Evolutionary conservation across 805 yeast genomes (phyloP).

Genomic region (Wickerhamomyces bisporus): DNA sequence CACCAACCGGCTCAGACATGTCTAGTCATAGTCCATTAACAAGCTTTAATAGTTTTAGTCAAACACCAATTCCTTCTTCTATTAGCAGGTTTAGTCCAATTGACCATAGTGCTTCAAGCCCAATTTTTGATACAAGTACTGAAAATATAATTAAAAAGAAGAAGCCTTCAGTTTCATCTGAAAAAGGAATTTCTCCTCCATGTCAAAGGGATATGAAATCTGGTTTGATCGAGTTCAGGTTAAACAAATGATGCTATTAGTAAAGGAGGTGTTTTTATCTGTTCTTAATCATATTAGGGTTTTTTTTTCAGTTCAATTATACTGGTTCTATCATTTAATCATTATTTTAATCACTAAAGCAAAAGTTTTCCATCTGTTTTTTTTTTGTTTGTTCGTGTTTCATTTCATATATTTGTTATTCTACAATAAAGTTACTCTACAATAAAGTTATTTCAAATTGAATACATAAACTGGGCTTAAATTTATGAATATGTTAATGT

Average conservation of each 20-base stretch:
- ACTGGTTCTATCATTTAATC: too few relatives aligned
- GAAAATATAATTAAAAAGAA: slow-evolving; percentile 3
- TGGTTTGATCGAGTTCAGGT: slow-evolving; percentile 15
- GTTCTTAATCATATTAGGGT: too few relatives aligned
- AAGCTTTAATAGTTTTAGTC: slow-evolving; percentile 3
- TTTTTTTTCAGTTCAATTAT: too few relatives aligned
- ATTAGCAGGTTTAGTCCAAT: slow-evolving; percentile 13
- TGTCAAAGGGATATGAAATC: slow-evolving; percentile 12
- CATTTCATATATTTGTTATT: too few relatives aligned
- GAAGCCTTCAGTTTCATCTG: slow-evolving; percentile 2
- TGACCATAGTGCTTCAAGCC: not conserved
- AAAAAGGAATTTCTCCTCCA: slow-evolving; percentile 2
- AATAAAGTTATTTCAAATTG: too few relatives aligned
- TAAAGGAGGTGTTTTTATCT: too few relatives aligned
- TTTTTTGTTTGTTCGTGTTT: too few relatives aligned
- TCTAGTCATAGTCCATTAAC: slow-evolving; percentile 20
- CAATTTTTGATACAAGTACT: slow-evolving; percentile 3
- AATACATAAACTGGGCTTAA: too few relatives aligned
- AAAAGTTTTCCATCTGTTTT: too few relatives aligned
- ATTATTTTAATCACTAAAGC: too few relatives aligned
- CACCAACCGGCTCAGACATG: slow-evolving; percentile 22
- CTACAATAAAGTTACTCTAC: too few relatives aligned
- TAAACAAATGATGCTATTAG: slow-evolving; percentile 3
- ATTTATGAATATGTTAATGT: too few relatives aligned
- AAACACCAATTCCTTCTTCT: slow-evolving; percentile 14